phyloP scores from a whole-genome alignment of 345 rosid species.

The Syzygium grande region DNA sequence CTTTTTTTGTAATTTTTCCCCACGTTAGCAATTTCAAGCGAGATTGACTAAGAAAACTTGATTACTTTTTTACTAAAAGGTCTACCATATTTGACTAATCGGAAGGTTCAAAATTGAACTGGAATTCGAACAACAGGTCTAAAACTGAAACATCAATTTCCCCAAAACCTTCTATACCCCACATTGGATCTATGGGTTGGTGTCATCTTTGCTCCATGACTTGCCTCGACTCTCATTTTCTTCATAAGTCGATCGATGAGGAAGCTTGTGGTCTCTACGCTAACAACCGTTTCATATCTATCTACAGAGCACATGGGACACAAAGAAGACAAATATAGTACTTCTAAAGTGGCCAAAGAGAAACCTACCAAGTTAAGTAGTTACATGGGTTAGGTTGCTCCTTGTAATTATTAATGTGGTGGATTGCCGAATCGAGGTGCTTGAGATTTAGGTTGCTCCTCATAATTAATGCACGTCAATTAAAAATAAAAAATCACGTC shows the following conservation, averaged over 20 bases:
- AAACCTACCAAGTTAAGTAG: not conserved
- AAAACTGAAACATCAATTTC: no score
- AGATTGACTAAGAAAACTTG: not conserved
- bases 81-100: no score
- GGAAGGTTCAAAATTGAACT: no score
- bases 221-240: not conserved
- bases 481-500: not conserved
- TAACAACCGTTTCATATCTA: not conserved
- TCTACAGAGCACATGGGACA: not conserved
- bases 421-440: not conserved
- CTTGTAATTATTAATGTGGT: not conserved
- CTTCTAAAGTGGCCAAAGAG: not conserved
- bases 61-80: no score
- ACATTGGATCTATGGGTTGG: not conserved
- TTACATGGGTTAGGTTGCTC: not conserved
- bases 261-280: not conserved
- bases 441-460: not conserved
- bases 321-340: not conserved
- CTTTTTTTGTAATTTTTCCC: no score
- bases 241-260: not conserved
- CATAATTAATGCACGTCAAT: not conserved
- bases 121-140: accelerated
- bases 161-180: not conserved
- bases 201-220: not conserved
- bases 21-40: not conserved